Conservation (phyloP, 768 basidiomycete genomes). For the Dentipellis fragilis region DNA sequence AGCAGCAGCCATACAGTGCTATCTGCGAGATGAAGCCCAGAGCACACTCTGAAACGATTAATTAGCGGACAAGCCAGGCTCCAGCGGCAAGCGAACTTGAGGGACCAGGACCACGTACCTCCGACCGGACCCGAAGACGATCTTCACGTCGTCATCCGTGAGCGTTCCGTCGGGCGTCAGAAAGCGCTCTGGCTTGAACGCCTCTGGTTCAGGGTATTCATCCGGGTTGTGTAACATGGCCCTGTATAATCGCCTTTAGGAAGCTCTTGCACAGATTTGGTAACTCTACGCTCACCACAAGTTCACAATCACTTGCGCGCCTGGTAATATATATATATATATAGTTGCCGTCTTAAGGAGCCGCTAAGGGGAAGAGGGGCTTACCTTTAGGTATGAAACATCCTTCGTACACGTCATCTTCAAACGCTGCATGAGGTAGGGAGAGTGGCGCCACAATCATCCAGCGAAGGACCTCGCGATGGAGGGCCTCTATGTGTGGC, state of each 20-base stretch:
- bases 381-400: background rate
- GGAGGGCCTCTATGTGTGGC: constrained; percentile 9
- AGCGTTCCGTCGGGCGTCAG: background rate
- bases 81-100: no score
- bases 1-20: background rate
- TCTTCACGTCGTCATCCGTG: background rate
- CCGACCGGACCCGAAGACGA: background rate
- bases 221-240: constrained; percentile 4
- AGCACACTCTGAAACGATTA: background rate
- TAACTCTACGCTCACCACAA: background rate
- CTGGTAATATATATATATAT: background rate
- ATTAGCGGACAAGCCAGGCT: no score
- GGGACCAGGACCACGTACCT: background rate
- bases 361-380: background rate
- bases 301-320: background rate
- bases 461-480: constrained; percentile 5
- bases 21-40: background rate
- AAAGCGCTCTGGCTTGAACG: constrained; percentile 7
- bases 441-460: background rate
- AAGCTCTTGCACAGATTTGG: background rate
- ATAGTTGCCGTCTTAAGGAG: background rate
- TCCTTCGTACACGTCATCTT: background rate
- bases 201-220: constrained; percentile 4
- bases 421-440: background rate
- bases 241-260: background rate